These are phyloP conservation scores for Aspergillus pseudonomiae DNA, from an alignment of 2,329 filamentous ascomycete species.

Conservation along the genomic window DNA sequence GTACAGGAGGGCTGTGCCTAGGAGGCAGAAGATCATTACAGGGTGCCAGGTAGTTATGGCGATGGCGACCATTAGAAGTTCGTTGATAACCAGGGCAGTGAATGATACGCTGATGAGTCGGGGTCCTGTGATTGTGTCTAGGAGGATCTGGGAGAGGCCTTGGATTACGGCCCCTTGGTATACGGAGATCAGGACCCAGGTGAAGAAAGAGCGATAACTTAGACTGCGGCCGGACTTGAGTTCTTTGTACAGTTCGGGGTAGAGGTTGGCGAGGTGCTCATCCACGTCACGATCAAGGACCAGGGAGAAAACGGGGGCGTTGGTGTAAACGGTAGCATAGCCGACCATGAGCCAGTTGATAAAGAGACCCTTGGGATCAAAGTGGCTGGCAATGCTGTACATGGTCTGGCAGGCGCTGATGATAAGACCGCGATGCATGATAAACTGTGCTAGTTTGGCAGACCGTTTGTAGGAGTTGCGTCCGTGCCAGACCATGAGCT, in stretches of 20 bases:
- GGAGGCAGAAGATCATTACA: slow-evolving; percentile 80
- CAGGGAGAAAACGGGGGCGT: slow-evolving; percentile 86
- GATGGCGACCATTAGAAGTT: slow-evolving; percentile 95
- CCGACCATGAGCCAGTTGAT: slow-evolving; percentile 96
- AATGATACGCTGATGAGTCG: slow-evolving; percentile 90
- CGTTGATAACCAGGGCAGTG: slow-evolving; percentile 88
- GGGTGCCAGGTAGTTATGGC: slow-evolving; percentile 97
- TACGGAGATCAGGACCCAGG: slow-evolving; percentile 92
- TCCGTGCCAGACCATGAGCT: slow-evolving; percentile 97
- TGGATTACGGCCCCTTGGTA: slow-evolving; percentile 97
- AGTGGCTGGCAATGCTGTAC: slow-evolving; percentile 89
- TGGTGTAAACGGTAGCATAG: slow-evolving; percentile 95
- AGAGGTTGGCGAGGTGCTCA: slow-evolving; percentile 88
- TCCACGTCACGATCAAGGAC: slow-evolving; percentile 95
- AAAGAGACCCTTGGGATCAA: slow-evolving; percentile 93
- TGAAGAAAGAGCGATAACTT: slow-evolving; percentile 91
- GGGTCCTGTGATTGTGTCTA: slow-evolving; percentile 67
- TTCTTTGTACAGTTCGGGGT: slow-evolving; percentile 97
- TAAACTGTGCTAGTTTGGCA: slow-evolving; percentile 95
- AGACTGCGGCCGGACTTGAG: slow-evolving; percentile 85
- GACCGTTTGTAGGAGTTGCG: slow-evolving; percentile 95
- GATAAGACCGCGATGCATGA: slow-evolving; percentile 95
- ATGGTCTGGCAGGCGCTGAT: slow-evolving; percentile 96
- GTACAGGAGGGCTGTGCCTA: slow-evolving; percentile 82
- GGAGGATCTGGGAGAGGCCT: slow-evolving; percentile 85